A percentile compares a stretch with the other conserved stretches of the same genome.
Evolutionary conservation across 495 filamentous ascomycete species (phyloP).

Genomic region (Xylaria sp.): DNA sequence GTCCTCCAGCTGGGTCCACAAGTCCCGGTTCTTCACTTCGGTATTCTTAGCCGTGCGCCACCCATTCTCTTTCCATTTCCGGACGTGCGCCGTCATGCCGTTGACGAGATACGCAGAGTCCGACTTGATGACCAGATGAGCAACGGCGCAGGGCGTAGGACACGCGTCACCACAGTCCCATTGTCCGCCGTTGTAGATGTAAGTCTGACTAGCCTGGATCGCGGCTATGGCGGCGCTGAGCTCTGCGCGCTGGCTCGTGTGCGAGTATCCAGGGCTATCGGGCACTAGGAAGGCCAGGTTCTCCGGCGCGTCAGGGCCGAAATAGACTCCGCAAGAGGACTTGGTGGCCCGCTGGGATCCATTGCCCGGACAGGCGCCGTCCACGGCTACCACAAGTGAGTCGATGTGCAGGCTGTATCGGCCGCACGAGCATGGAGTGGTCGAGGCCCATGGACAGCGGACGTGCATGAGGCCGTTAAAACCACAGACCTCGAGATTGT

Average conservation of each 20-base stretch:
- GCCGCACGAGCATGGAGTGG: background rate
- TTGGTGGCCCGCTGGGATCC: background rate
- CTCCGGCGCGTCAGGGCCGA: background rate
- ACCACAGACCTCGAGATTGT: background rate
- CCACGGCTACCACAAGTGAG: constrained; percentile 19
- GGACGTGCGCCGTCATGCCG: constrained; percentile 14
- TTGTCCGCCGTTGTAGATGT: constrained; percentile 16
- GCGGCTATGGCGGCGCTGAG: constrained; percentile 5
- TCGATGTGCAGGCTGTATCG: constrained; percentile 12
- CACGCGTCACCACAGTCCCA: background rate
- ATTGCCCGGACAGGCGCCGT: constrained; percentile 20
- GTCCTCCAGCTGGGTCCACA: constrained; percentile 5
- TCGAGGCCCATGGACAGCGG: constrained; percentile 8
- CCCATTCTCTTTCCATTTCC: constrained; percentile 10
- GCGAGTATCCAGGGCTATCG: constrained; percentile 4
- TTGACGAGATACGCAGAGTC: constrained; percentile 20
- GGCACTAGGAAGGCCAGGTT: constrained; percentile 12
- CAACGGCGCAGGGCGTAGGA: background rate
- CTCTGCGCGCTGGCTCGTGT: constrained; percentile 20
- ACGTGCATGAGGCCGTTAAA: background rate
- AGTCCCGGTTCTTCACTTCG: constrained; percentile 17
- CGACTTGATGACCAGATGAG: constrained; percentile 16
- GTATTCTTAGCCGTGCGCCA: constrained; percentile 12
- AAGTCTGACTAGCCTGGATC: background rate
- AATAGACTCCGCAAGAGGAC: constrained; percentile 2